These are phyloP conservation scores for Conticribra weissflogii DNA, from an alignment of 108 stramenopile species.

Conservation along the genomic window DNA sequence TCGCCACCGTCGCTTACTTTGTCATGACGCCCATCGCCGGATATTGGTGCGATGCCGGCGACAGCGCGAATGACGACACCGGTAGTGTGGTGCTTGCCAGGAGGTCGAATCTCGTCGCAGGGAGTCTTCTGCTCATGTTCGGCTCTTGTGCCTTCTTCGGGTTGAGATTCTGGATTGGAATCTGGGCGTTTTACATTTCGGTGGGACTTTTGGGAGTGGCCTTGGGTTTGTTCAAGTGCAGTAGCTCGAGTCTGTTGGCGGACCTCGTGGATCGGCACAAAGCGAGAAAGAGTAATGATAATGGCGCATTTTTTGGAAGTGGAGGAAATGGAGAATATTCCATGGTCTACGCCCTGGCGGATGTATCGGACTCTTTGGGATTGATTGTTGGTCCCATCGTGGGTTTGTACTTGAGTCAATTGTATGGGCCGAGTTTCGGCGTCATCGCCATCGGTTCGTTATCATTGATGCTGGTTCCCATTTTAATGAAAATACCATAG, in stretches of 20 bases:
- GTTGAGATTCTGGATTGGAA: constrained; percentile 19
- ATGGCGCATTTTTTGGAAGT: no score
- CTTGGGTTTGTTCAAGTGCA: constrained; percentile 23
- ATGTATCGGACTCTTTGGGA: constrained; percentile 39
- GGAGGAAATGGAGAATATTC: constrained; percentile 24
- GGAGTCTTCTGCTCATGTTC: constrained; percentile 31
- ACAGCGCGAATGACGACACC: constrained; percentile 23
- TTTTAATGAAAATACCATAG: constrained; percentile 26
- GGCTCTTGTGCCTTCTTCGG: constrained; percentile 30
- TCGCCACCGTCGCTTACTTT: constrained; percentile 39
- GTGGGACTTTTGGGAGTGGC: constrained; percentile 25
- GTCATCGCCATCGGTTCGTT: constrained; percentile 19
- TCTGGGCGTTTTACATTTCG: constrained; percentile 33
- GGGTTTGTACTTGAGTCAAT: constrained; percentile 27
- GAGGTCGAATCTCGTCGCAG: constrained; percentile 20
- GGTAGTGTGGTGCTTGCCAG: no score
- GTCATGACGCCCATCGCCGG: constrained; percentile 26
- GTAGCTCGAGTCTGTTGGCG: constrained; percentile 35
- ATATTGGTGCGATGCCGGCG: constrained; percentile 13
- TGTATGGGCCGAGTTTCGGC: constrained; percentile 22
- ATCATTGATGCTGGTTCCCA: constrained; percentile 21
- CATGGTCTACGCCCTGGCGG: constrained; percentile 36
- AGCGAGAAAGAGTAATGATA: not conserved
- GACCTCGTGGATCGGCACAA: constrained; percentile 34
- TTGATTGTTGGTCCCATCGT: constrained; percentile 43